Evolutionary conservation across 345 rosid species (phyloP).

Genomic region (Eucalyptus cloeziana): DNA sequence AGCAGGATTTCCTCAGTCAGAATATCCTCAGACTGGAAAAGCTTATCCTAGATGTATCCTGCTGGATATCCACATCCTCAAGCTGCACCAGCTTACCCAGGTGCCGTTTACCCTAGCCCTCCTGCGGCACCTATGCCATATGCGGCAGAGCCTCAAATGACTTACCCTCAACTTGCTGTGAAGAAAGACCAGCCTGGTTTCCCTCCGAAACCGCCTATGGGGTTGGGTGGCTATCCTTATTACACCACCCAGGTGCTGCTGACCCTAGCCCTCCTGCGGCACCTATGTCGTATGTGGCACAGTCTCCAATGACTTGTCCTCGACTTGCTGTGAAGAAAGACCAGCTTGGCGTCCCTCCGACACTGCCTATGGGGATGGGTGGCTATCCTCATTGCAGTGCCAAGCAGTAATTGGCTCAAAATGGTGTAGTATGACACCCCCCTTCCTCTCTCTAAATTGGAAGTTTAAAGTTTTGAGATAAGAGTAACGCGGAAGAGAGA

Average conservation of each 20-base stretch:
- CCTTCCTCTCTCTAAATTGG: not conserved
- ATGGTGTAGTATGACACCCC: not conserved
- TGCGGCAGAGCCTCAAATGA: conserved; percentile 16
- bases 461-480: not conserved
- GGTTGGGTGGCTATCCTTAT: conserved; percentile 41
- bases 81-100: conserved; percentile 18
- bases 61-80: conserved; percentile 38
- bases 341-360: conserved; percentile 9
- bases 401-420: conserved; percentile 2
- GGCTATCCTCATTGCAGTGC: conserved; percentile 30
- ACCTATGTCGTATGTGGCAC: not conserved
- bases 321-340: conserved; percentile 23
- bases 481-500: too few species aligned
- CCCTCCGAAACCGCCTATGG: conserved; percentile 15
- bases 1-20: conserved; percentile 10
- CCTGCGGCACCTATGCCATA: conserved; percentile 24
- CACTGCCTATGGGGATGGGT: conserved; percentile 32
- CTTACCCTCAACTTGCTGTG: conserved; percentile 11
- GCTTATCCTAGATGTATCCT: conserved; percentile 12
- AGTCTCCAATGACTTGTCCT: conserved; percentile 16
- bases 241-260: conserved; percentile 15
- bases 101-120: conserved; percentile 29
- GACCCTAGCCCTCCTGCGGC: conserved; percentile 26
- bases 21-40: conserved; percentile 26
- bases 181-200: conserved; percentile 29